A percentile compares a stretch with the other conserved stretches of the same genome.
Conservation (phyloP, 768 basidiomycete species). For the Trametes coccinea region DNA sequence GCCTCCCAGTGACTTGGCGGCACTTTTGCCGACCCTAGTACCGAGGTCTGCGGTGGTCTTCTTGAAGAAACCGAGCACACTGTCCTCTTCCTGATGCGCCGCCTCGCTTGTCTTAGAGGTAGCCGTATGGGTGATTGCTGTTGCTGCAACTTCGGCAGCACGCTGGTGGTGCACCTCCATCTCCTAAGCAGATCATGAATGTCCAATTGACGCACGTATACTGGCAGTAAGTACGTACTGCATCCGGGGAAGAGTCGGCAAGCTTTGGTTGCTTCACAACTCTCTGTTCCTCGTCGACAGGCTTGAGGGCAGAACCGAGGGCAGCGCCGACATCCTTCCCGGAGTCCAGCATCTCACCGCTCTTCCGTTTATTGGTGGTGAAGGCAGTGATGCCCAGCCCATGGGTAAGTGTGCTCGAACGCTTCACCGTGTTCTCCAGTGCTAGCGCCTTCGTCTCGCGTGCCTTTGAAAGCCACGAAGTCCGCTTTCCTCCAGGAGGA, state of each 20-base stretch:
- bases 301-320: background rate
- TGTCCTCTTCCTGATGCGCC: conserved; percentile 37
- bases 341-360: conserved; percentile 38
- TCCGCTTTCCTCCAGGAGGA: conserved; percentile 53
- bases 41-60: conserved; percentile 71
- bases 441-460: conserved; percentile 56
- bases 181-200: background rate
- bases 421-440: conserved; percentile 26
- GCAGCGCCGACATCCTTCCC: background rate
- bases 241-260: background rate
- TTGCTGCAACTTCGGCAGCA: background rate
- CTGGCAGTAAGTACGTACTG: background rate
- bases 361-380: conserved; percentile 62
- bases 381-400: conserved; percentile 19
- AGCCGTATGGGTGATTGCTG: background rate
- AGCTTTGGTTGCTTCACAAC: conserved; percentile 55
- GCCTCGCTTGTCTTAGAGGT: conserved; percentile 7
- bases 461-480: conserved; percentile 80
- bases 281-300: conserved; percentile 38
- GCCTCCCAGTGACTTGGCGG: conserved; percentile 63
- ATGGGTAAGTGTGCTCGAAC: conserved; percentile 11
- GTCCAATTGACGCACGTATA: too few species aligned
- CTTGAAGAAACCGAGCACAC: conserved; percentile 66
- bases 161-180: background rate
- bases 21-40: conserved; percentile 54